Base-by-base conservation (phyloP, 768 basidiomycete species). In the Mycena chlorophos region DNA sequence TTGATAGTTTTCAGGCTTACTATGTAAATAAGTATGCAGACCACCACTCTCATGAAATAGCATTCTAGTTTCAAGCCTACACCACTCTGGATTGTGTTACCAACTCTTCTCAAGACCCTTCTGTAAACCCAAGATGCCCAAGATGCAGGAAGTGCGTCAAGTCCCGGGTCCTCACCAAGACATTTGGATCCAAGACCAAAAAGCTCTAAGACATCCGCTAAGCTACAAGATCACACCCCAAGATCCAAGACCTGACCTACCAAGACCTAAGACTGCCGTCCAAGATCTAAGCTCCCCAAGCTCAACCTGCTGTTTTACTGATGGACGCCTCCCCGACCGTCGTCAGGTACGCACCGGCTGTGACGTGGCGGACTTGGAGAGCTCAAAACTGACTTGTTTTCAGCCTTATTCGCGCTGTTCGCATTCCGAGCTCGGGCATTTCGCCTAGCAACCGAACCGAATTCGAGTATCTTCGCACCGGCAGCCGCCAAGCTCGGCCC, bases 1-100 rank as follows among this genome's bases (percentile, higher is more conserved):
- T 69, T 0, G 54, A 70, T 52, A 40, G 20, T 49, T 70, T 66
- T 17, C 42, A 57, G 17, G 61, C 64, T 0, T 68, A 58, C 52
- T 61, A 60, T 30, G 58, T 70, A 1, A 66, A 66, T 40, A 69
- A 66, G 6, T 55, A 49, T 25, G 48, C 34, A 22, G 48, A 55
- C 22, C 54, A 55, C 19, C 55, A 56, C 27, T 10, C 49, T 2
- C 27, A 31, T 47, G 55, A 42, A 72, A 40, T 40, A 12, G 39
- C 39, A 13, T 40, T 40, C 20, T 40, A 40, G 19, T 40, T 6
- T 40, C n/a, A n/a, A n/a, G n/a, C n/a, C n/a, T n/a, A n/a, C n/a
- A 20, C 19, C 10, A 12, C 20, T 19, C 6, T 20, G 20, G 6
- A 6, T 40, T 20, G 12, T 6, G 20, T 40, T 34, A 34, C 39